Conservation (phyloP, 164 flowering plant species). For the Echeveria elegans region DNA sequence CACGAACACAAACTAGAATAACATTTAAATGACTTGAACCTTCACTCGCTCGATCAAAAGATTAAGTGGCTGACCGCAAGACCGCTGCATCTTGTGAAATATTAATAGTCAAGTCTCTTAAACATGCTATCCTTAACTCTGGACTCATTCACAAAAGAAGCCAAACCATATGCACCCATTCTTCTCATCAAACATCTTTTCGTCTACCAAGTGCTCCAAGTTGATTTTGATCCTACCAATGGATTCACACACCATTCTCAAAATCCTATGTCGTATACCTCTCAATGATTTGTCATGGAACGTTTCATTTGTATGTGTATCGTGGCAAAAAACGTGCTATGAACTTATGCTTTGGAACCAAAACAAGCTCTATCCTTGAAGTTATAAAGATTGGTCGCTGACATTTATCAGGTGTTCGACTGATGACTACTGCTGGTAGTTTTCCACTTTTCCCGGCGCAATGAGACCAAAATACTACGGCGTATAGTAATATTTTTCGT, state of each 20-base stretch:
- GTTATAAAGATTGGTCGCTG: neutral
- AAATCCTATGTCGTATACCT: conserved; percentile 5
- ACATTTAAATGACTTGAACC: no score
- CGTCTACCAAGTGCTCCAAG: no score
- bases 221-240: no score
- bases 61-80: no score
- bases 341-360: conserved; percentile 8
- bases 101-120: no score
- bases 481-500: neutral
- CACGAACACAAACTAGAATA: no score
- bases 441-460: neutral
- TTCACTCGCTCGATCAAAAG: no score
- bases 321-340: conserved; percentile 2
- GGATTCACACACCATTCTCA: neutral
- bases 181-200: no score
- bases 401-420: neutral
- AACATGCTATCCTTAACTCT: no score
- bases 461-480: neutral
- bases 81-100: no score
- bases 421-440: neutral
- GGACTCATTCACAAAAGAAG: no score
- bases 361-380: neutral
- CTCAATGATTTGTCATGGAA: conserved; percentile 7
- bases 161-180: no score
- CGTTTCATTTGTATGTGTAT: neutral